Evolutionary conservation across 2,329 filamentous ascomycete species (phyloP).

Genomic region (Tolypocladium ophioglossoides): DNA sequence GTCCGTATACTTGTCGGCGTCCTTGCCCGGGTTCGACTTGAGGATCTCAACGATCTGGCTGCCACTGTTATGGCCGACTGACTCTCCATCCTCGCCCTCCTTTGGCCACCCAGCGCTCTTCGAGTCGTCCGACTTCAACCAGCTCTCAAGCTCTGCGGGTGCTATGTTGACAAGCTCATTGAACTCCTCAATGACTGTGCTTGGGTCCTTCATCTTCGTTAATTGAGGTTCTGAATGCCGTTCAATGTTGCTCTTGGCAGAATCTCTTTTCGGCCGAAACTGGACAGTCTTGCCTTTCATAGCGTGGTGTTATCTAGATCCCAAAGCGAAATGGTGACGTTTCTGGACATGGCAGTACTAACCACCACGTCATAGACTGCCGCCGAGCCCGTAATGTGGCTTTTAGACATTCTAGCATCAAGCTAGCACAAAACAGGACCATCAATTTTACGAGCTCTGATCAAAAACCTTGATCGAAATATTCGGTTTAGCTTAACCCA

Average conservation of each 20-base stretch:
- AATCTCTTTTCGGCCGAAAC: not conserved
- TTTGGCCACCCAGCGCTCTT: slow-evolving; percentile 49
- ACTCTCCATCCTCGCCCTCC: slow-evolving; percentile 46
- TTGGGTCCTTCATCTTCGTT: slow-evolving; percentile 10
- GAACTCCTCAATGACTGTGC: slow-evolving; percentile 42
- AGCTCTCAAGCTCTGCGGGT: slow-evolving; percentile 46
- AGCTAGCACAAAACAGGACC: not conserved
- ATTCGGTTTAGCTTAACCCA: not conserved
- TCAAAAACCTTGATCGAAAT: not conserved
- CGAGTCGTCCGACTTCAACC: slow-evolving; percentile 50
- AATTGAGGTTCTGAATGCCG: not conserved
- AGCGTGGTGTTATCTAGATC: not conserved
- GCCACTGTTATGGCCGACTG: slow-evolving; percentile 52
- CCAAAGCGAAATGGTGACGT: not conserved
- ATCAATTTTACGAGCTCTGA: not conserved
- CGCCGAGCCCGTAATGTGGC: not conserved
- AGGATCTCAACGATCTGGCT: slow-evolving; percentile 54
- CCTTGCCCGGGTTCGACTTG: slow-evolving; percentile 48
- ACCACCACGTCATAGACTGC: slow-evolving; percentile 1
- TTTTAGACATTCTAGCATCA: not conserved
- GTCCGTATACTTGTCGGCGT: slow-evolving; percentile 44
- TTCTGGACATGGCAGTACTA: not conserved
- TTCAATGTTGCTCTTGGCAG: not conserved
- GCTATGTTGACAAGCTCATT: slow-evolving; percentile 59
- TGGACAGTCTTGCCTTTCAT: not conserved